Evolutionary conservation across 2,329 filamentous ascomycete genomes (phyloP).

Genomic region (Mycosphaerella sp.): DNA sequence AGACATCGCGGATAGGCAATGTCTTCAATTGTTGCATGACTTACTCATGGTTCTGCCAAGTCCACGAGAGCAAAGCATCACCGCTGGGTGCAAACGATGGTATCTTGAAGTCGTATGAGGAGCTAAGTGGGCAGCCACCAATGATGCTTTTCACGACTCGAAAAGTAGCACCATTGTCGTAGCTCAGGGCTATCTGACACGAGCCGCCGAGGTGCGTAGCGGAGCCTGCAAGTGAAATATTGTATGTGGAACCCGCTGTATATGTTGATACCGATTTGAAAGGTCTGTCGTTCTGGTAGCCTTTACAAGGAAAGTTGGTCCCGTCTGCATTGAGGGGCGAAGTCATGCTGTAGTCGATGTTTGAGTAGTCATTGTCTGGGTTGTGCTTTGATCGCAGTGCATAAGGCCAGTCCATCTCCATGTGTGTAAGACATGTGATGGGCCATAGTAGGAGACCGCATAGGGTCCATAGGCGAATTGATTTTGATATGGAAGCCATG

Average conservation of each 20-base stretch:
- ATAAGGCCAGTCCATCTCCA: conserved; percentile 52
- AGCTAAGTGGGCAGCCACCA: conserved; percentile 49
- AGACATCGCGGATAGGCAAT: too few species aligned
- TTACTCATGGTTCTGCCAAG: conserved; percentile 37
- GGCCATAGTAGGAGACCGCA: conserved; percentile 14
- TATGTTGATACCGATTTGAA: conserved; percentile 57
- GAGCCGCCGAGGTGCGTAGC: conserved; percentile 54
- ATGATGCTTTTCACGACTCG: conserved; percentile 61
- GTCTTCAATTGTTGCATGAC: too few species aligned
- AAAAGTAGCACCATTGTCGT: conserved; percentile 64
- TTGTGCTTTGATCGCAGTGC: conserved; percentile 49
- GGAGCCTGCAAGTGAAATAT: conserved; percentile 58
- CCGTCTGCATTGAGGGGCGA: conserved; percentile 57
- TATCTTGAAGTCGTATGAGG: conserved; percentile 59
- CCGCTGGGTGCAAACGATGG: conserved; percentile 57
- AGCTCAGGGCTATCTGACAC: conserved; percentile 69
- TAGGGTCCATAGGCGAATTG: not conserved
- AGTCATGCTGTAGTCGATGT: conserved; percentile 66
- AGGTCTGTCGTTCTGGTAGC: conserved; percentile 48
- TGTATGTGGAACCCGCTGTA: conserved; percentile 55
- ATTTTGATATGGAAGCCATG: conserved; percentile 15
- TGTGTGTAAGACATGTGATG: conserved; percentile 37
- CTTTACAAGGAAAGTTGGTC: conserved; percentile 71
- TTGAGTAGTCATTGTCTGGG: conserved; percentile 39
- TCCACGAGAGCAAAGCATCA: conserved; percentile 65